Base-by-base conservation (phyloP, 2,329 filamentous ascomycete species). In the Purpureocillium takamizusanense region DNA sequence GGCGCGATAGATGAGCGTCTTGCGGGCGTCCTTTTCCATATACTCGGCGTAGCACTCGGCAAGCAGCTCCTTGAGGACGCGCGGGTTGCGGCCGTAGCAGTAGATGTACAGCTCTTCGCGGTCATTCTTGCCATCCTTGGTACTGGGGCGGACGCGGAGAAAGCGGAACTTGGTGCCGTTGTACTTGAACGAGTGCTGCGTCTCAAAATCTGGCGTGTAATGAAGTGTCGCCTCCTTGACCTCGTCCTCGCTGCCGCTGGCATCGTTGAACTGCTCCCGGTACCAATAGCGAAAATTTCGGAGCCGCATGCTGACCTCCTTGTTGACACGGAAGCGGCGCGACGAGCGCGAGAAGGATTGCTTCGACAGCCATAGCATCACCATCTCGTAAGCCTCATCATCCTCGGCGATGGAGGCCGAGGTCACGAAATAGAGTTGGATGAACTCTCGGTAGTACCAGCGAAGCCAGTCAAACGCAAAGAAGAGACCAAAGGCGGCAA, bases 321-420 rank as follows among this genome's bases (percentile, higher is more conserved):
- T 81, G 51, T 80, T 81, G 31, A 76, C 81, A 10, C 84, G 68
- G 46, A 83, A 81, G 33, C 70, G 69, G 12, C 76, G 74, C 0
- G 78, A 74, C 5, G 63, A 61, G 43, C 72, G 68, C 15, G 77
- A 68, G 46, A 84, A 83, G 4, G 61, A 56, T 55, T 86, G 81
- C 27, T 65, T 59, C 2, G 79, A 69, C 3, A 85, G 69, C 81
- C 81, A 86, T 18, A 67, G 69, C 78, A 85, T 83, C 31, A 85
- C 51, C 50, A 83, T 82, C 51, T 80, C 80, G 62, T 83, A 86
- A 40, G 83, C 75, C 53, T 86, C 81, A 48, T 86, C 82, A 41
- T 85, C 79, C 21, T 75, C 70, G 33, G 78, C 71, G 30, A 86
- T 74, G 47, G 81, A 75, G 14, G 81, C 79, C 2, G 72, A 75